phyloP scores from a whole-genome alignment of 345 rosid species.

The Euphorbia tirucalli region DNA sequence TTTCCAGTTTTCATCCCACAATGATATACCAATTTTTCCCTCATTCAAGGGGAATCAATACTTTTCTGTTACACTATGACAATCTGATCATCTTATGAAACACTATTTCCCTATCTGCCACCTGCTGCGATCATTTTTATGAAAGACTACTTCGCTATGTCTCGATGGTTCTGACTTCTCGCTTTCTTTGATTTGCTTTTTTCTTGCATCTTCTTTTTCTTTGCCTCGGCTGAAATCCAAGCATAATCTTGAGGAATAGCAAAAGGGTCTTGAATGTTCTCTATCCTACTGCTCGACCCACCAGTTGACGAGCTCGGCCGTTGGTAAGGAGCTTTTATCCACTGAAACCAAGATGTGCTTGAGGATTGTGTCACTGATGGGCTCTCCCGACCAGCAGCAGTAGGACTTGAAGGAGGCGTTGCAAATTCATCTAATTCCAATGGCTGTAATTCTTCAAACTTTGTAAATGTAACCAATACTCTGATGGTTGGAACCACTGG shows the following conservation, averaged over 20 bases:
- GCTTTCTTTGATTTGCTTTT: slow-evolving; percentile 71
- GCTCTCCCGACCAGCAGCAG: slow-evolving; percentile 53
- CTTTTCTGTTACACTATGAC: slow-evolving; percentile 20
- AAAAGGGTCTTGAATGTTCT: slow-evolving; percentile 70
- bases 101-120: slow-evolving; percentile 27
- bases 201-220: slow-evolving; percentile 91
- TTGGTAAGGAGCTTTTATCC: slow-evolving; percentile 79
- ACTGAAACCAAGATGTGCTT: slow-evolving; percentile 82
- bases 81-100: slow-evolving; percentile 25
- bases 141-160: too few species aligned
- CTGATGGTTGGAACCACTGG: slow-evolving; percentile 95
- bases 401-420: slow-evolving; percentile 92
- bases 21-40: slow-evolving; percentile 30
- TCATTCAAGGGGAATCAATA: slow-evolving; percentile 15
- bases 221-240: slow-evolving; percentile 80
- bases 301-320: slow-evolving; percentile 47
- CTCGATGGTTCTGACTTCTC: slow-evolving; percentile 39
- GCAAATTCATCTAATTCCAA: slow-evolving; percentile 74
- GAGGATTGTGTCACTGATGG: slow-evolving; percentile 47
- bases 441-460: slow-evolving; percentile 84
- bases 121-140: slow-evolving; percentile 21
- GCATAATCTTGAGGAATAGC: slow-evolving; percentile 68
- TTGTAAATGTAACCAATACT: slow-evolving; percentile 84
- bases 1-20: slow-evolving; percentile 27
- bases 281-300: slow-evolving; percentile 52